Percentiles rank a stretch among this genome's conserved stretches.
These are phyloP conservation scores for Acaromyces ingoldii DNA, from an alignment of 1,284 basidiomycete species.

Conservation along the genomic window DNA sequence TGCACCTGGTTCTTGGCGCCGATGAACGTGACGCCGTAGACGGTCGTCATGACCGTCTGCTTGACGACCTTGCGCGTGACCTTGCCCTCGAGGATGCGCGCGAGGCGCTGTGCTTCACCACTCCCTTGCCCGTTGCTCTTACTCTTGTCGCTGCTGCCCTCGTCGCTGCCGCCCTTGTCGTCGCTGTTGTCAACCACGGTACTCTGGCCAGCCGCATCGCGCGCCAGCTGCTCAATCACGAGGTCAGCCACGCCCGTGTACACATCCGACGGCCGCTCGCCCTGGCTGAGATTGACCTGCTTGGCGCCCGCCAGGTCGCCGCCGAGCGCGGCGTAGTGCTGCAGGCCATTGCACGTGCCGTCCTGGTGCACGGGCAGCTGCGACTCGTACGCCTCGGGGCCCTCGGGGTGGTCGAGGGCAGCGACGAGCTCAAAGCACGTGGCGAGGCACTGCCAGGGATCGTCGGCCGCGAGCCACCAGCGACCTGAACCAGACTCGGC, in stretches of 20 bases:
- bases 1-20: conserved; percentile 94
- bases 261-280: conserved; percentile 87
- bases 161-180: too few relatives aligned
- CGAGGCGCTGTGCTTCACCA: conserved; percentile 56
- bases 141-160: too few relatives aligned
- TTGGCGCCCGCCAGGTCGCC: conserved; percentile 82
- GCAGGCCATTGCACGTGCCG: conserved; percentile 95
- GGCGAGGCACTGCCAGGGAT: conserved; percentile 95
- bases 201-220: background rate
- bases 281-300: conserved; percentile 85
- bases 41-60: conserved; percentile 99
- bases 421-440: conserved; percentile 78
- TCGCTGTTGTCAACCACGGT: too few relatives aligned
- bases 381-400: conserved; percentile 69
- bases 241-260: conserved; percentile 81
- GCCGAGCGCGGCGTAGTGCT: conserved; percentile 96
- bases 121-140: too few relatives aligned
- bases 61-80: conserved; percentile 93
- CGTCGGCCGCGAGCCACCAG: conserved; percentile 78
- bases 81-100: conserved; percentile 69
- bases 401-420: conserved; percentile 61
- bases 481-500: background rate
- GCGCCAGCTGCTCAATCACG: conserved; percentile 54
- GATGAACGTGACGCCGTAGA: conserved; percentile 94
- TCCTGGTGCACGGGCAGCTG: conserved; percentile 93